A percentile compares a stretch with the other conserved stretches of the same genome.
phyloP scores from a whole-genome alignment of 352 stramenopile genomes.

The Phytophthora kernoviae region DNA sequence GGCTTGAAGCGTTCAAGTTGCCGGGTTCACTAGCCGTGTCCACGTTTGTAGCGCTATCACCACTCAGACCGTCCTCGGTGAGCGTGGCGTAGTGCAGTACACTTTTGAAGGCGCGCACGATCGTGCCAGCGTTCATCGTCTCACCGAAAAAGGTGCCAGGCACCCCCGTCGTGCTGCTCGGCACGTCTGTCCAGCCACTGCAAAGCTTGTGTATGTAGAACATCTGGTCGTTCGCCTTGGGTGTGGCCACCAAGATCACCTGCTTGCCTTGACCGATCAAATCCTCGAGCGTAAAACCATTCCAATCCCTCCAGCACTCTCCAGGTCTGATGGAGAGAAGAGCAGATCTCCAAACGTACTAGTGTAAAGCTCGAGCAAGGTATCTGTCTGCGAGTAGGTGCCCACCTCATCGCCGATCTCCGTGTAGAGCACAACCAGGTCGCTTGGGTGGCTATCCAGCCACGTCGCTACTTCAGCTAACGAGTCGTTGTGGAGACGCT shows the following conservation, averaged over 20 bases:
- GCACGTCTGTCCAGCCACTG: slow-evolving; percentile 45
- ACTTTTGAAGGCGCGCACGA: slow-evolving; percentile 58
- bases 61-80: slow-evolving; percentile 37
- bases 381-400: slow-evolving; percentile 46
- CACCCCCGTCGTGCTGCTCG: slow-evolving; percentile 22
- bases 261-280: slow-evolving; percentile 57
- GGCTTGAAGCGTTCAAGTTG: slow-evolving; percentile 37
- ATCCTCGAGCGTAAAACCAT: slow-evolving; percentile 49
- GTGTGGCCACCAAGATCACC: slow-evolving; percentile 51
- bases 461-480: slow-evolving; percentile 63
- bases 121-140: slow-evolving; percentile 44
- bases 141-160: slow-evolving; percentile 45
- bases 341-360: slow-evolving; percentile 52
- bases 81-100: slow-evolving; percentile 59
- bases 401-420: slow-evolving; percentile 55
- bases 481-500: slow-evolving; percentile 53
- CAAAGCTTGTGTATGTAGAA: slow-evolving; percentile 61
- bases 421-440: slow-evolving; percentile 63
- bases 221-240: slow-evolving; percentile 56
- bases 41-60: slow-evolving; percentile 10
- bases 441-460: slow-evolving; percentile 48
- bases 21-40: slow-evolving; percentile 30
- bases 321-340: slow-evolving; percentile 53
- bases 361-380: slow-evolving; percentile 54
- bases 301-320: slow-evolving; percentile 45